phyloP scores from a whole-genome alignment of 352 stramenopile genomes.

The Phytopythium boreale region DNA sequence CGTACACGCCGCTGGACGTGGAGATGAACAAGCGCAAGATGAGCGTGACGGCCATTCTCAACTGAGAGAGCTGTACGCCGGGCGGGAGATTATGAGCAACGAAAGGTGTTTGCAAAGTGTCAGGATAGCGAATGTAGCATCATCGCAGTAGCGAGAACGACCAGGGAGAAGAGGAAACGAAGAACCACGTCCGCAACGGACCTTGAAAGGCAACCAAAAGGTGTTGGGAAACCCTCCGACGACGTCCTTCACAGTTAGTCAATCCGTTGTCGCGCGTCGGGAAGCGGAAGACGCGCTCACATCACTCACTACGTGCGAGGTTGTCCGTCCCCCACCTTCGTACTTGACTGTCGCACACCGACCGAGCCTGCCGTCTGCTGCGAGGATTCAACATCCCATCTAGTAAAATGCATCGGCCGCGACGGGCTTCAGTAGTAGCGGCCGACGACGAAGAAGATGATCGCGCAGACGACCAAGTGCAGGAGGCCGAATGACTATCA shows the following conservation, averaged over 20 bases:
- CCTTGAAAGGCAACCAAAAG: neutral
- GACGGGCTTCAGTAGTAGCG: constrained; percentile 65
- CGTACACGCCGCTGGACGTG: constrained; percentile 52
- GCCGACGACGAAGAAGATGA: constrained; percentile 89
- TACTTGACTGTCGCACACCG: neutral
- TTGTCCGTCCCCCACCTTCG: neutral
- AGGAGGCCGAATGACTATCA: constrained; percentile 71
- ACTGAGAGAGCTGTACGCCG: constrained; percentile 34
- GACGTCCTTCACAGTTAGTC: neutral
- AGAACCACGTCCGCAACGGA: neutral
- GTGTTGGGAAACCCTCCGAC: constrained; percentile 1
- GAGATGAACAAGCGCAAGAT: constrained; percentile 80
- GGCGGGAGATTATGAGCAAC: neutral
- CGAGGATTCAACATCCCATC: neutral
- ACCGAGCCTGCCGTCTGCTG: neutral
- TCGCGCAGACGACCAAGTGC: constrained; percentile 80
- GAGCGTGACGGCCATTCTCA: constrained; percentile 86
- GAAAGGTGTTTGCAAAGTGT: neutral
- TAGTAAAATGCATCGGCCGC: neutral
- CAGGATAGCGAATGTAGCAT: constrained; percentile 8
- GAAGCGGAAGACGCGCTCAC: neutral
- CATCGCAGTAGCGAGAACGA: neutral
- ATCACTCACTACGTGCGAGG: neutral
- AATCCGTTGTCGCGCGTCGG: neutral
- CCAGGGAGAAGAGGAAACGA: neutral